These are phyloP conservation scores for Venturia oleaginea DNA, from an alignment of 2,329 filamentous ascomycete genomes.

Conservation along the genomic window DNA sequence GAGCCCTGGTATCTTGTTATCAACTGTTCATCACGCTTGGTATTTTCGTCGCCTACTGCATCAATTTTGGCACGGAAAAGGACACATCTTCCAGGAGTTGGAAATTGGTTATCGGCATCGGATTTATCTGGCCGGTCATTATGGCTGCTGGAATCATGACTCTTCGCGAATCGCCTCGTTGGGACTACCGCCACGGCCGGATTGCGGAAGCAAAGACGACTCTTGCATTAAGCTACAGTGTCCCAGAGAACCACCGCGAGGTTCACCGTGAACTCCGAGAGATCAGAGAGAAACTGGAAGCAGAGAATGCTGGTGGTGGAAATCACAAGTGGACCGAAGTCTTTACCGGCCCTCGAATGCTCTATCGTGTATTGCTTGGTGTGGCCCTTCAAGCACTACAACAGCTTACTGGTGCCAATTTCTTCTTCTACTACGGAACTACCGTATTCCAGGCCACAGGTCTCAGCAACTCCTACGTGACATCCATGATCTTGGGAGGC, in stretches of 20 bases:
- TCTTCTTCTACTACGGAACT: slow-evolving; percentile 50
- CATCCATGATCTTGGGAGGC: slow-evolving; percentile 38
- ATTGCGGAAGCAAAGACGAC: slow-evolving; percentile 42
- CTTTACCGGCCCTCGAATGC: slow-evolving; percentile 56
- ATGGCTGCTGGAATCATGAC: slow-evolving; percentile 46
- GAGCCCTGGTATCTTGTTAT: slow-evolving; percentile 53
- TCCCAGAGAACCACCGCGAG: slow-evolving; percentile 45
- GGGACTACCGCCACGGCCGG: slow-evolving; percentile 48
- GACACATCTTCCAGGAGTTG: slow-evolving; percentile 44
- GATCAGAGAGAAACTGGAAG: slow-evolving; percentile 47
- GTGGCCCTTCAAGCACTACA: slow-evolving; percentile 56
- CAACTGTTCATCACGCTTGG: slow-evolving; percentile 63
- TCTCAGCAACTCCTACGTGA: slow-evolving; percentile 36
- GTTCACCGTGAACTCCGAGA: slow-evolving; percentile 45
- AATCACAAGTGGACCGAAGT: slow-evolving; percentile 57
- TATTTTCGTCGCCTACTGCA: slow-evolving; percentile 44
- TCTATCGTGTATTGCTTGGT: slow-evolving; percentile 54
- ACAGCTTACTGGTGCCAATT: slow-evolving; percentile 60
- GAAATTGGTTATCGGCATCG: slow-evolving; percentile 54
- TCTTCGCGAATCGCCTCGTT: slow-evolving; percentile 49
- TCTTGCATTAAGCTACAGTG: slow-evolving; percentile 46
- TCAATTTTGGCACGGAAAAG: slow-evolving; percentile 52
- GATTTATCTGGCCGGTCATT: slow-evolving; percentile 47
- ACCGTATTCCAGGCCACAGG: slow-evolving; percentile 36
- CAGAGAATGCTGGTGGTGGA: slow-evolving; percentile 38